Base-by-base conservation (phyloP, 2,329 filamentous ascomycete genomes). In the Amauroascus verrucosus region DNA sequence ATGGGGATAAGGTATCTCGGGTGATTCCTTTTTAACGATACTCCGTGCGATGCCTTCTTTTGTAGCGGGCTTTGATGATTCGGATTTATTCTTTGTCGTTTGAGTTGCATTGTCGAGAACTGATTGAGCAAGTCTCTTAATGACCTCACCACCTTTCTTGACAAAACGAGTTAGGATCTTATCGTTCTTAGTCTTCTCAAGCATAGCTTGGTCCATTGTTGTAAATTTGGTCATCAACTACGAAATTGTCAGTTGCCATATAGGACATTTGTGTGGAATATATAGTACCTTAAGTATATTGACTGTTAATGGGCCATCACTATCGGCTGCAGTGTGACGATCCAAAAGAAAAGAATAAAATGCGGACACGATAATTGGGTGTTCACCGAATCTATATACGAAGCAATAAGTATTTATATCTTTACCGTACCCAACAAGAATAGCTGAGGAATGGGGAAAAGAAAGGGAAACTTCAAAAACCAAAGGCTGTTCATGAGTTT, bases 111-210 rank as follows among this genome's bases (percentile, higher is more conserved):
- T 76, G 22, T 74, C 71, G 44, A 79, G 61, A 40, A 84, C 76
- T 58, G 73, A 72, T 59, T 80, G 76, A 3, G 78, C 76, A 32
- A 79, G 71, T 14, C 70, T 70, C 60, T 80, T 80, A 47, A 76
- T 76, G 46, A 75, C 70, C n/a, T 74, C 75, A 58, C 77, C 77
- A 24, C 79, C 79, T 57, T 77, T 77, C 65, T 82, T 84, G 50
- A 76, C 69, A 58, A 81, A 77, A 24, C 76, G 73, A 2, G 74
- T 72, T 14, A 83, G 66, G 14, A 82, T 70, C 61, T 82, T 83
- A 51, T 73, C 72, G 28, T 82, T 67, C 59, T 82, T 81, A 7
- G 77, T 81, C 62, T 79, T 80, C 59, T 80, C 76, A 22, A 83
- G 69, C 47, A 77, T 72, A 48, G 79, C 76, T 55, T 75, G 75